phyloP scores from a whole-genome alignment of 495 filamentous ascomycete genomes.

The Podospora pseudoanserina region DNA sequence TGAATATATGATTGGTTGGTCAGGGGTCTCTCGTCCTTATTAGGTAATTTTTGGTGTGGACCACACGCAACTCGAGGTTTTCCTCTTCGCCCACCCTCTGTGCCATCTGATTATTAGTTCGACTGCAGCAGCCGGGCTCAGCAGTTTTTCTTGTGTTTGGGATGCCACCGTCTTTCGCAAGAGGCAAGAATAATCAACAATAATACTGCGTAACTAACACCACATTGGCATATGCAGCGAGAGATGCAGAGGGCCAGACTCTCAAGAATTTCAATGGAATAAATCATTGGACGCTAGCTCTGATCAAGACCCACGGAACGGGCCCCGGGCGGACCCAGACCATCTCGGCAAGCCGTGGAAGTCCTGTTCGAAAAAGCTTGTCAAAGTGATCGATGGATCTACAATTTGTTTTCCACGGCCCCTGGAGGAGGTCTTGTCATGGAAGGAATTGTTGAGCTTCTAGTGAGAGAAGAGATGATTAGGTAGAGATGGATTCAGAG shows the following conservation, averaged over 20 bases:
- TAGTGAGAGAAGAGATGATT: background rate
- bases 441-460: background rate
- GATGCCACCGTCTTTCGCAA: background rate
- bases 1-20: constrained; percentile 3
- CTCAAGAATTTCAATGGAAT: background rate
- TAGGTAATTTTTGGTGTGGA: constrained; percentile 7
- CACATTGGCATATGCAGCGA: background rate
- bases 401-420: background rate
- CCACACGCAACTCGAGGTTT: background rate
- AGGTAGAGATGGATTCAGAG: background rate
- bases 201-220: too few relatives aligned
- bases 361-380: background rate
- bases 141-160: background rate
- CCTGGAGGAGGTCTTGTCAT: background rate
- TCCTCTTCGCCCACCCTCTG: background rate
- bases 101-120: background rate
- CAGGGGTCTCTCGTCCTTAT: constrained; percentile 9
- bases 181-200: background rate
- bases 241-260: background rate
- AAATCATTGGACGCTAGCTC: background rate
- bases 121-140: background rate
- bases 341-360: background rate
- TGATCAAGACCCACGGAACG: background rate
- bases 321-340: background rate
- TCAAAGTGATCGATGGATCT: background rate